A percentile compares a stretch with the other conserved stretches of the same genome.
Evolutionary conservation across 805 yeast genomes (phyloP).

Genomic region (Candida silvicultrix): DNA sequence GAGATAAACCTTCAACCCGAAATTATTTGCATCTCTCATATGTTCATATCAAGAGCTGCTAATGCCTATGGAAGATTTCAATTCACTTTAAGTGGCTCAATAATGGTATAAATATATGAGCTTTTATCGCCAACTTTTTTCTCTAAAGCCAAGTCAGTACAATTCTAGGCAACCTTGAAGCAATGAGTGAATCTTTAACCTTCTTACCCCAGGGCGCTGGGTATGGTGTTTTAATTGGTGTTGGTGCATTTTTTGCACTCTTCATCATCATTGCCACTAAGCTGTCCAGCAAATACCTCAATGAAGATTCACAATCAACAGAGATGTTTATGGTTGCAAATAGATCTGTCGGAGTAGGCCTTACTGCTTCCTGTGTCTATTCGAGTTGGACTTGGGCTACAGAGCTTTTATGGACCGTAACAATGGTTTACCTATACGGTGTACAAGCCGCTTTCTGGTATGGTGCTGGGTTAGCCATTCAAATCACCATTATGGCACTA

Average conservation of each 20-base stretch:
- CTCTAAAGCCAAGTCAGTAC: too few species aligned
- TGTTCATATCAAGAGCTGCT: too few species aligned
- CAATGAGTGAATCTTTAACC: conserved; percentile 22
- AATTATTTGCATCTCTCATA: too few species aligned
- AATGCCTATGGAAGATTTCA: too few species aligned
- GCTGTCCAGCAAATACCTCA: conserved; percentile 26
- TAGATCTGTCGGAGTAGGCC: conserved; percentile 32
- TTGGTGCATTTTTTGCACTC: conserved; percentile 37
- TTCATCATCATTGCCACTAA: conserved; percentile 31
- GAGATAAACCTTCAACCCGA: too few species aligned
- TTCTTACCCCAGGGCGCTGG: conserved; percentile 16
- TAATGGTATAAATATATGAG: too few species aligned
- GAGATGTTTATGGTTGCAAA: conserved; percentile 36
- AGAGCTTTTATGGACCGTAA: conserved; percentile 27
- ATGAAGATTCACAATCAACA: conserved; percentile 33
- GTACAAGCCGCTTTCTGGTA: conserved; percentile 30
- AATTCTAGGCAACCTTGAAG: too few species aligned
- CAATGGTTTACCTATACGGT: conserved; percentile 34
- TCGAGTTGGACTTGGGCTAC: conserved; percentile 43
- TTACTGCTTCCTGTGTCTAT: conserved; percentile 33
- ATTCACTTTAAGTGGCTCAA: too few species aligned
- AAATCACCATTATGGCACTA: conserved; percentile 27
- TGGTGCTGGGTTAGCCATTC: conserved; percentile 30
- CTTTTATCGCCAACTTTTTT: too few species aligned
- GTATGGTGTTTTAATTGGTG: conserved; percentile 32